A percentile compares a stretch with the other conserved stretches of the same genome.
phyloP scores from a whole-genome alignment of 352 stramenopile genomes.

The Phytophthora brassicae region DNA sequence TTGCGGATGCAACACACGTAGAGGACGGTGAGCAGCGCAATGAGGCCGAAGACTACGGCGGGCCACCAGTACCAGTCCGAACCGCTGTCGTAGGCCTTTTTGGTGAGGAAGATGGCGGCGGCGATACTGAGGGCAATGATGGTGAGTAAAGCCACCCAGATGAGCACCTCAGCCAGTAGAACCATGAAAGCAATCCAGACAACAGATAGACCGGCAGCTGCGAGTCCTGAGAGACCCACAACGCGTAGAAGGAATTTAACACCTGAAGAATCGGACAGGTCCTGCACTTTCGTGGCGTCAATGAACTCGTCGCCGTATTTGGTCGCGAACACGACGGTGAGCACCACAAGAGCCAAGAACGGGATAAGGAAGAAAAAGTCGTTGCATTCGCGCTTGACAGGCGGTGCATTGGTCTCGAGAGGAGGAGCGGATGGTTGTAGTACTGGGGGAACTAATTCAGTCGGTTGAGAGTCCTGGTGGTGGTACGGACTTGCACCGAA shows the following conservation, averaged over 20 bases:
- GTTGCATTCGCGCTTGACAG: conserved; percentile 59
- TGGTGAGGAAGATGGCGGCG: conserved; percentile 65
- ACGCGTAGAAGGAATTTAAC: conserved; percentile 64
- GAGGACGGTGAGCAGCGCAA: conserved; percentile 49
- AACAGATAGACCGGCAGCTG: conserved; percentile 61
- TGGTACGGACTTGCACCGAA: conserved; percentile 26
- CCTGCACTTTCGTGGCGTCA: conserved; percentile 43
- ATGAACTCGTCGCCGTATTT: conserved; percentile 72
- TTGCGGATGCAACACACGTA: conserved; percentile 76
- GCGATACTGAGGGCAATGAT: conserved; percentile 46
- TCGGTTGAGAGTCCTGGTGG: conserved; percentile 14
- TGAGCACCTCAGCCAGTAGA: conserved; percentile 62
- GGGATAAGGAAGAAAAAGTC: conserved; percentile 73
- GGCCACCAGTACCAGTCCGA: conserved; percentile 72
- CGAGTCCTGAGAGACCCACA: conserved; percentile 50
- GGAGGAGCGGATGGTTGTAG: conserved; percentile 12
- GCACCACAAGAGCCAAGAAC: conserved; percentile 57
- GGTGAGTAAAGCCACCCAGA: conserved; percentile 39
- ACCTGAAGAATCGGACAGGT: conserved; percentile 38
- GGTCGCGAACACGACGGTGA: conserved; percentile 49
- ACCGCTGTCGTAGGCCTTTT: conserved; percentile 61
- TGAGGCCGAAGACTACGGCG: conserved; percentile 50
- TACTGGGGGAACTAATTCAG: conserved; percentile 11
- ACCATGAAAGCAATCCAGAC: conserved; percentile 83
- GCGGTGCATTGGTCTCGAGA: conserved; percentile 4